These are phyloP conservation scores for Tripterygium wilfordii DNA, from an alignment of 177 flowering plant species.

Conservation along the genomic window DNA sequence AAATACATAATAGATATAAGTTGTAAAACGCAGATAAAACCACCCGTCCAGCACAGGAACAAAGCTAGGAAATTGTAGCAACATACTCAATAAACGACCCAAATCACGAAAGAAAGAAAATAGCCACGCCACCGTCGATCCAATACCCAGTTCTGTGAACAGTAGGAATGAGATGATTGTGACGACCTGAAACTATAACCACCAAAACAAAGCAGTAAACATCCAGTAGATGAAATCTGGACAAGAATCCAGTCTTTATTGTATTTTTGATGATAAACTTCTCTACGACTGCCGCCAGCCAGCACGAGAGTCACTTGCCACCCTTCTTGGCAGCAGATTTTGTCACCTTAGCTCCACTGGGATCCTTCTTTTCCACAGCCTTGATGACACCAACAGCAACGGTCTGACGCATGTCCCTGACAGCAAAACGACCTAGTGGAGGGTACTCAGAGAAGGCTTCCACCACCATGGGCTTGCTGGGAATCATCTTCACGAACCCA, in stretches of 20 bases:
- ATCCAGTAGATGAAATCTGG: neutral
- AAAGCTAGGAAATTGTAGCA: too few species aligned
- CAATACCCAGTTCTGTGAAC: slow-evolving; percentile 37
- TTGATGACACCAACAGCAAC: slow-evolving; percentile 50
- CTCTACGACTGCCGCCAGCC: neutral
- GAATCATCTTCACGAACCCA: slow-evolving; percentile 46
- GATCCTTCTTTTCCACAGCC: slow-evolving; percentile 44
- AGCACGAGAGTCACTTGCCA: slow-evolving; percentile 22
- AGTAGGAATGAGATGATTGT: slow-evolving; percentile 5
- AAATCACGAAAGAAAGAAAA: neutral
- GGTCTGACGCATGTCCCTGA: slow-evolving; percentile 47
- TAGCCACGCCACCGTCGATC: slow-evolving; percentile 30
- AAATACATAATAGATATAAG: neutral
- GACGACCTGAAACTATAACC: slow-evolving; percentile 7
- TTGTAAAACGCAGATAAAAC: neutral
- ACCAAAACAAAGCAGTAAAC: slow-evolving; percentile 1
- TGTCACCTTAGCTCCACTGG: slow-evolving; percentile 38
- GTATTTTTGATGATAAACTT: neutral
- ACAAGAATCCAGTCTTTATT: slow-evolving; percentile 8
- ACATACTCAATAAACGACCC: neutral
- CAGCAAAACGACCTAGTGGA: slow-evolving; percentile 42
- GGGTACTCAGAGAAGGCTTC: slow-evolving; percentile 42
- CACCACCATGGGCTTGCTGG: slow-evolving; percentile 49
- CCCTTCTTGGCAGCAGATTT: slow-evolving; percentile 40
- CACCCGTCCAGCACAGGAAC: neutral